A percentile compares a stretch with the other conserved stretches of the same genome.
Conservation (phyloP, 352 stramenopile genomes). For the Peronospora belbahrii region DNA sequence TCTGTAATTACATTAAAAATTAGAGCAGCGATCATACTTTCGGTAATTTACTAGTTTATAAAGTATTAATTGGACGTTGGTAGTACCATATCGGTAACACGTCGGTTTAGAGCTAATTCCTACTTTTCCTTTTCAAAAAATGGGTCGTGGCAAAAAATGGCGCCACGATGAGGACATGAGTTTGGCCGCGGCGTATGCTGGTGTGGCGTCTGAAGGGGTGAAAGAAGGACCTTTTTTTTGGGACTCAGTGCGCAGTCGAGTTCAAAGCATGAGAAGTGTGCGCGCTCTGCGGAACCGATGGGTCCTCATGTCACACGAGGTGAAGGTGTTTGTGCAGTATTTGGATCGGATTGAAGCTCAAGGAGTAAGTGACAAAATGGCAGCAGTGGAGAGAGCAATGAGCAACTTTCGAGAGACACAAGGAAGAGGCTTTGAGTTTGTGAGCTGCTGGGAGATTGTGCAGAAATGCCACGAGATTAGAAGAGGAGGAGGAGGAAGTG, state of each 20-base stretch:
- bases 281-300: slow-evolving; percentile 2
- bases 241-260: background rate
- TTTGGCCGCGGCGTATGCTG: background rate
- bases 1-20: no score
- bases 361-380: background rate
- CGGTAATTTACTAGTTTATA: no score
- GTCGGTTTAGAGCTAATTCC: background rate
- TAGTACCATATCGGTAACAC: slow-evolving; percentile 1
- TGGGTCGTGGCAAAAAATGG: slow-evolving; percentile 3
- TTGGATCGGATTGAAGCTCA: background rate
- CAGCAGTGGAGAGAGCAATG: background rate
- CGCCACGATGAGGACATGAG: background rate
- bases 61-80: no score
- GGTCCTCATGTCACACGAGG: background rate
- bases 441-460: slow-evolving; percentile 5
- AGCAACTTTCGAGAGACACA: background rate
- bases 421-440: slow-evolving; percentile 7
- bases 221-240: slow-evolving; percentile 3
- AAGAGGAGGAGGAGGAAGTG: background rate
- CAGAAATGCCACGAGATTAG: slow-evolving; percentile 1
- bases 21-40: no score
- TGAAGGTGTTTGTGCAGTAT: slow-evolving; percentile 1
- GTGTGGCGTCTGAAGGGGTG: background rate
- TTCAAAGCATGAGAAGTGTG: background rate
- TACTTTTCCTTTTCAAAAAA: background rate